Conservation (phyloP, 257 asterid species). For the Solanum bulbocastanum region DNA sequence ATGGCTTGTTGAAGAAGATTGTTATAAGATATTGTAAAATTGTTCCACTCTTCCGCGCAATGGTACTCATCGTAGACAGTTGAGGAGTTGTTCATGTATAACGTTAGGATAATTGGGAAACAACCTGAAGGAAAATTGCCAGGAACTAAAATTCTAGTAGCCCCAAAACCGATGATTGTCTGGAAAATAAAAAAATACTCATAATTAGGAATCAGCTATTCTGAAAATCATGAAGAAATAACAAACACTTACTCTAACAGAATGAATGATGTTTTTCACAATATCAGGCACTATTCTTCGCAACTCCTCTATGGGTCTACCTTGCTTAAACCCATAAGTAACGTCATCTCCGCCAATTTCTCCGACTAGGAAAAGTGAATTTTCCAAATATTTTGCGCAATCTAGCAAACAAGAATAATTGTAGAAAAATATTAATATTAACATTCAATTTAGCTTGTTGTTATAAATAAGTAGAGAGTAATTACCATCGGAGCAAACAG, state of each 20-base stretch:
- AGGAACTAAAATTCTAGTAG: not conserved
- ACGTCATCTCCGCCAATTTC: slow-evolving; percentile 13
- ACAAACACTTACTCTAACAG: slow-evolving; percentile 1
- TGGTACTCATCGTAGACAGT: not conserved
- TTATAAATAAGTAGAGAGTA: not conserved
- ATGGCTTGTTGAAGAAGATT: not conserved
- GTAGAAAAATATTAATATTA: not conserved
- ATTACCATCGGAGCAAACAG: not conserved
- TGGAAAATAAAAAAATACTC: not conserved
- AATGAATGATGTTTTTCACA: slow-evolving; percentile 3
- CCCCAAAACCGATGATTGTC: slow-evolving; percentile 6
- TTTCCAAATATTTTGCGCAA: not conserved
- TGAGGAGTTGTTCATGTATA: not conserved
- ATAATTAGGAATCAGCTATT: not conserved
- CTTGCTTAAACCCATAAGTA: slow-evolving; percentile 1
- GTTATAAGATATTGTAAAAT: not conserved
- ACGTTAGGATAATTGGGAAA: slow-evolving; percentile 4
- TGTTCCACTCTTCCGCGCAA: not conserved
- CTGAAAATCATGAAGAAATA: not conserved
- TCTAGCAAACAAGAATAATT: not conserved
- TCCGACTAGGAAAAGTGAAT: slow-evolving; percentile 6
- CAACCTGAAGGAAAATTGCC: slow-evolving; percentile 16
- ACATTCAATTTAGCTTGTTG: too few relatives aligned
- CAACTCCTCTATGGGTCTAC: slow-evolving; percentile 3
- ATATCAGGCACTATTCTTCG: not conserved